A percentile compares a stretch with the other conserved stretches of the same genome.
phyloP scores from a whole-genome alignment of 345 rosid species.

The Arabidopsis thaliana region DNA sequence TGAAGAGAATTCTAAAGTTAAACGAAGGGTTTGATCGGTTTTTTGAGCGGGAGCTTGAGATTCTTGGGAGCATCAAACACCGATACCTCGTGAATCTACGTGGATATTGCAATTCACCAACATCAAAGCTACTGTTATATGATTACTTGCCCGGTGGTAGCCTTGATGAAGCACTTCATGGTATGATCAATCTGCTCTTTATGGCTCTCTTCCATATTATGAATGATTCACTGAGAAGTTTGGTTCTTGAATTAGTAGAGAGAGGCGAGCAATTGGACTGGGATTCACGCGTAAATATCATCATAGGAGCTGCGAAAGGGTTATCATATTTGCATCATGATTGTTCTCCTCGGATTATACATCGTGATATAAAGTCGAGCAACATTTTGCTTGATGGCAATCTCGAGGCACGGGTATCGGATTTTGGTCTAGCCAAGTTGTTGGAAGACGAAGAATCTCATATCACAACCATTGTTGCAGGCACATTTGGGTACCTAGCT shows the following conservation, averaged over 20 bases:
- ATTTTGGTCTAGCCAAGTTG: conserved; percentile 97
- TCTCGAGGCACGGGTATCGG: conserved; percentile 97
- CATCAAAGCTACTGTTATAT: conserved; percentile 84
- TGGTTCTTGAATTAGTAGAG: conserved; percentile 58
- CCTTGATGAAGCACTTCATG: conserved; percentile 98
- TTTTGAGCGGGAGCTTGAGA: conserved; percentile 96
- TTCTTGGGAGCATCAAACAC: conserved; percentile 97
- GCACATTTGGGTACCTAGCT: conserved; percentile 98
- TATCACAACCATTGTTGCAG: conserved; percentile 98
- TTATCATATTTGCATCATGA: conserved; percentile 97
- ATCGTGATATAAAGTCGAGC: conserved; percentile 98
- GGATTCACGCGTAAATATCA: conserved; percentile 91
- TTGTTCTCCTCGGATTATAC: conserved; percentile 98
- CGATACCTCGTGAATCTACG: conserved; percentile 92
- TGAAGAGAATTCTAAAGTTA: conserved; percentile 82
- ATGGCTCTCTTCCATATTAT: conserved; percentile 4
- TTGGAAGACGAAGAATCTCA: conserved; percentile 97
- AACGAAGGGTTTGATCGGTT: conserved; percentile 94
- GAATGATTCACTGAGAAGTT: conserved; percentile 23
- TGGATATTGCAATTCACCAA: conserved; percentile 95
- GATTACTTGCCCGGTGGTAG: conserved; percentile 94
- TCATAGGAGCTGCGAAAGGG: conserved; percentile 98
- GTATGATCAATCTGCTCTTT: conserved; percentile 49
- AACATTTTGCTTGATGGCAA: conserved; percentile 97
- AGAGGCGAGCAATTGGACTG: conserved; percentile 88